These are phyloP conservation scores for Zoysia pacifica DNA, from an alignment of 176 grass and related monocot species.

Conservation along the genomic window DNA sequence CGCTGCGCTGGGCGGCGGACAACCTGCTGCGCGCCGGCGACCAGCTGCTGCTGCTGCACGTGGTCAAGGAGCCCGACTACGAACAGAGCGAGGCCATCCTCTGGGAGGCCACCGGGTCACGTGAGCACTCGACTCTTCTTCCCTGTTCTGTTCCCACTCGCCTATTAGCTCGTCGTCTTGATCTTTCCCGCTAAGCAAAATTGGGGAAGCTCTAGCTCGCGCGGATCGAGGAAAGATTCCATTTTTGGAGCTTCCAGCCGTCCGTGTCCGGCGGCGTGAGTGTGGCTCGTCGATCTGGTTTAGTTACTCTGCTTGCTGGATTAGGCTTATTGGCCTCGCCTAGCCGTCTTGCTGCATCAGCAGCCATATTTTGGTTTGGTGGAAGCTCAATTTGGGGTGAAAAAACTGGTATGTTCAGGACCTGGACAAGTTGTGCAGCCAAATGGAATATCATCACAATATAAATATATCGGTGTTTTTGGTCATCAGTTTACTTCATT, in stretches of 20 bases:
- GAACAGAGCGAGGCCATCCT: slow-evolving; percentile 75
- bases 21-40: slow-evolving; percentile 71
- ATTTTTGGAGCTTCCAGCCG: not conserved
- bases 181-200: not conserved
- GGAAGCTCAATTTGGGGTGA: not conserved
- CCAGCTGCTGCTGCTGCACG: slow-evolving; percentile 65
- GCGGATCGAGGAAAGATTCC: not conserved
- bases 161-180: too few relatives aligned
- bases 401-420: not conserved
- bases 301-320: not conserved
- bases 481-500: slow-evolving; percentile 3
- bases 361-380: not conserved
- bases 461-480: not conserved
- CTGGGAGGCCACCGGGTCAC: slow-evolving; percentile 75
- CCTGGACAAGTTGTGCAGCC: not conserved
- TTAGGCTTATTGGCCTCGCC: not conserved
- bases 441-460: not conserved
- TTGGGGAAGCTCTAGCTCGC: not conserved
- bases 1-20: slow-evolving; percentile 71
- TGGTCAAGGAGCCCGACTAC: slow-evolving; percentile 67
- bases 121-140: slow-evolving; percentile 11
- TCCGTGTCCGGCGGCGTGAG: not conserved
- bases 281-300: not conserved
- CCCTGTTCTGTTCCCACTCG: not conserved
- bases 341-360: not conserved